These are phyloP conservation scores for Plectranthus barbatus DNA, from an alignment of 257 asterid genomes.

Conservation along the genomic window DNA sequence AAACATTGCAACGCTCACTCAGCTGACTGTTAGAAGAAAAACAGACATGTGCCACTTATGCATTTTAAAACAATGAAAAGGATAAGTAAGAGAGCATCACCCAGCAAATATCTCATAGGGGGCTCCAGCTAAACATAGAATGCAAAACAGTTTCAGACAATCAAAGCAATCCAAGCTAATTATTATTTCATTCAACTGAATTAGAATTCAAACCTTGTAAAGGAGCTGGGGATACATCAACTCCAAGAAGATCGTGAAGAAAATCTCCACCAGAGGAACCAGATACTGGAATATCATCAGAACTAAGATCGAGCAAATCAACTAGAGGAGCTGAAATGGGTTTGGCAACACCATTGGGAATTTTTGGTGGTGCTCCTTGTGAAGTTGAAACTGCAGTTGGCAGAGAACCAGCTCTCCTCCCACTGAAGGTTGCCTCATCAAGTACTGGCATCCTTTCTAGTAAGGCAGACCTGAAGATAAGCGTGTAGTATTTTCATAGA, in stretches of 20 bases:
- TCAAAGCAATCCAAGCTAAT: slow-evolving; percentile 4
- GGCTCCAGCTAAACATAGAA: not conserved
- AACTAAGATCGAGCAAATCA: slow-evolving; percentile 71
- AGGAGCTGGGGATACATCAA: slow-evolving; percentile 43
- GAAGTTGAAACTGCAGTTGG: slow-evolving; percentile 62
- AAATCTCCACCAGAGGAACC: slow-evolving; percentile 61
- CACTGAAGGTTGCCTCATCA: slow-evolving; percentile 70
- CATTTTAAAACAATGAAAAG: not conserved
- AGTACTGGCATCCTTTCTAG: slow-evolving; percentile 95
- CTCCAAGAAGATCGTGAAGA: slow-evolving; percentile 84
- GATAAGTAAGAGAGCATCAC: not conserved
- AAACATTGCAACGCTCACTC: too few species aligned
- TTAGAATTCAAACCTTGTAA: slow-evolving; percentile 44
- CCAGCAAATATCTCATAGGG: not conserved
- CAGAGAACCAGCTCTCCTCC: slow-evolving; percentile 69
- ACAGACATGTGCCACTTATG: too few species aligned
- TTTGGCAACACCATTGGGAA: slow-evolving; percentile 74
- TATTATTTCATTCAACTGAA: not conserved
- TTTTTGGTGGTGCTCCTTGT: slow-evolving; percentile 54
- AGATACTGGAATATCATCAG: slow-evolving; percentile 61
- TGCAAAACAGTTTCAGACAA: not conserved
- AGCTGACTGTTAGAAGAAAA: too few species aligned
- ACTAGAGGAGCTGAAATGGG: slow-evolving; percentile 56
- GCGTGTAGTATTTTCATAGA: slow-evolving; percentile 15
- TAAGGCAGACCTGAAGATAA: slow-evolving; percentile 54